Evolutionary conservation across 164 flowering plant species (phyloP), one percentile per base, ranked within the genome.

Genomic region (Magnolia officinalis): DNA sequence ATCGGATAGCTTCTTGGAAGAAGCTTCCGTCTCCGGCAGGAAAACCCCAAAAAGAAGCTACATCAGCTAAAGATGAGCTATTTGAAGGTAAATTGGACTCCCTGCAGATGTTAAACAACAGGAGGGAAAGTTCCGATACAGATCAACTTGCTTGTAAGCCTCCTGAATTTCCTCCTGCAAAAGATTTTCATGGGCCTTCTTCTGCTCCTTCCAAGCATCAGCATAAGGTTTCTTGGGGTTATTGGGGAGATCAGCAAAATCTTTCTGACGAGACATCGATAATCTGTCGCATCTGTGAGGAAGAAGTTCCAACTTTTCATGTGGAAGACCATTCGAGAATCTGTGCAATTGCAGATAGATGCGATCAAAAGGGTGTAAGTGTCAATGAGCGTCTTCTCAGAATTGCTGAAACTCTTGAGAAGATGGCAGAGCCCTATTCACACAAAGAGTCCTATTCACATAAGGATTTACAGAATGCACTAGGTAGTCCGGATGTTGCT

Each of bases 281-380:
- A 80, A 93, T 94, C 69, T 96, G 99, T 81, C 97, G 99, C 70
- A 96, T 96, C 77, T 96, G 99, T 86, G 99, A 96, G 84, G 99
- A 96, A 81, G 96, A 91, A 82, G 95, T 96, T 78, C 95, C 93
- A 37, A 94, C 98, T 70, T 81, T 87, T 66, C 89, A 89, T 75
- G 96, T 96, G 75, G 99, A 96, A 82, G 98, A 95, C 37, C 99
- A 96, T 79, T 94, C 96, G 71, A 89, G 91, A 87, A 87, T 96
- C 26, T 96, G 99, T 87, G 90, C 99, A 74, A 81, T 96, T 82
- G 98, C 97, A 74, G 98, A 96, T 85, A 83, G 93, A 80, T 94
- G 98, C 81, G 99, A 96, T 86, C 97, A 90, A 84, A 94, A 94
- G 83, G 98, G 99, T 63, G 71, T 91, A 77, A 87, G 89, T 82